phyloP scores from a whole-genome alignment of 2,329 filamentous ascomycete species.

The Proliferodiscus dingleyae region DNA sequence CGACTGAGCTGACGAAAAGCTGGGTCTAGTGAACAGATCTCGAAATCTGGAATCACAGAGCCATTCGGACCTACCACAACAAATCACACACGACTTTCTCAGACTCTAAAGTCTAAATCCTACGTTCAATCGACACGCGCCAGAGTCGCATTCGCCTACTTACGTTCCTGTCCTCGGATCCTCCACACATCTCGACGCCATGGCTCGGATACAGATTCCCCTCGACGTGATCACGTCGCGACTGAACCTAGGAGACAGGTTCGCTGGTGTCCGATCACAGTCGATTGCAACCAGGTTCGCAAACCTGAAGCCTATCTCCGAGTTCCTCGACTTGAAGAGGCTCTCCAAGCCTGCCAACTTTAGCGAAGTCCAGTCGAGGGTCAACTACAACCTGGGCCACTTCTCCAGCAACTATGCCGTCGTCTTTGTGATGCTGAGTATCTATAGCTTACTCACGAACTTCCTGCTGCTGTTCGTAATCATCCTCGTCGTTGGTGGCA shows the following conservation, averaged over 20 bases:
- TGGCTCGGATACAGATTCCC: slow-evolving; percentile 89
- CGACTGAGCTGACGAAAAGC: slow-evolving; percentile 18
- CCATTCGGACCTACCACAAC: neutral
- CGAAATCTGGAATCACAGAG: slow-evolving; percentile 12
- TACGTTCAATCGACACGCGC: neutral
- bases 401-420: slow-evolving; percentile 98
- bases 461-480: slow-evolving; percentile 85
- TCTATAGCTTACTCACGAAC: slow-evolving; percentile 93
- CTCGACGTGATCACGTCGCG: slow-evolving; percentile 87
- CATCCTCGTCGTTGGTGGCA: slow-evolving; percentile 75
- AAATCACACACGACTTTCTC: slow-evolving; percentile 1
- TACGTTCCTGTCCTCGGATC: too few species aligned
- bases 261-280: slow-evolving; percentile 75
- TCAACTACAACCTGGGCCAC: slow-evolving; percentile 96
- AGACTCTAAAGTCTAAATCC: too few species aligned
- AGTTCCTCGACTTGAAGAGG: slow-evolving; percentile 96
- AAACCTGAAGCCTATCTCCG: slow-evolving; percentile 83
- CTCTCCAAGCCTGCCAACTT: slow-evolving; percentile 93
- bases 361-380: slow-evolving; percentile 78
- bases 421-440: slow-evolving; percentile 89
- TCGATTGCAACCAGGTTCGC: slow-evolving; percentile 79
- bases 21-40: slow-evolving; percentile 24
- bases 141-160: neutral
- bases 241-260: slow-evolving; percentile 79
- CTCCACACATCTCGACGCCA: slow-evolving; percentile 36